A percentile compares a stretch with the other conserved stretches of the same genome.
Evolutionary conservation across 768 basidiomycete species (phyloP).

Genomic region (Tulasnella sp.): DNA sequence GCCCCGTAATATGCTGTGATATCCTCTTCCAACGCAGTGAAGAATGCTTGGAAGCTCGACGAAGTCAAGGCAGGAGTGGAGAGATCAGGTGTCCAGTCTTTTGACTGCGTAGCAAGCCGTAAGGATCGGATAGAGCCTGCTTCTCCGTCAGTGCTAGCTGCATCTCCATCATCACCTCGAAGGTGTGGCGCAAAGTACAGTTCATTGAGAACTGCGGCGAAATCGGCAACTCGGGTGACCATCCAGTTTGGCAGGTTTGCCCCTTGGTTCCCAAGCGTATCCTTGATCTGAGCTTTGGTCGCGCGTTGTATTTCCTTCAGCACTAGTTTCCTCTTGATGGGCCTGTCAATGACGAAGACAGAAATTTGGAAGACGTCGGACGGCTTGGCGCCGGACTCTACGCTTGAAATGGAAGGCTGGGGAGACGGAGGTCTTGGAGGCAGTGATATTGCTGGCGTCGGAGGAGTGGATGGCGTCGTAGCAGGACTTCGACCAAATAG

Average conservation of each 20-base stretch:
- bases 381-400: constrained; percentile 15
- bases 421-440: constrained; percentile 16
- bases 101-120: neutral
- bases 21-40: constrained; percentile 53
- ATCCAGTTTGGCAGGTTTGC: constrained; percentile 42
- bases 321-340: constrained; percentile 43
- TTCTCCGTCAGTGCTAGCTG: neutral
- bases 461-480: constrained; percentile 25
- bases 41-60: constrained; percentile 59
- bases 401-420: constrained; percentile 17
- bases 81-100: constrained; percentile 19
- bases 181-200: neutral
- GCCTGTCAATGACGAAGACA: constrained; percentile 45
- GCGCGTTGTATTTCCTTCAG: constrained; percentile 42
- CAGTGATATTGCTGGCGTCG: constrained; percentile 7
- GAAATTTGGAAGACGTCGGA: constrained; percentile 32
- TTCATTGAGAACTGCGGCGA: constrained; percentile 5
- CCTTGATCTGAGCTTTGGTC: constrained; percentile 45
- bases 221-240: constrained; percentile 42
- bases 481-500: constrained; percentile 24
- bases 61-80: constrained; percentile 29
- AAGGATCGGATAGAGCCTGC: neutral
- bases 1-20: constrained; percentile 29
- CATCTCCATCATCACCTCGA: neutral
- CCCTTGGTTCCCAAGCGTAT: constrained; percentile 27